Conservation (phyloP, 495 filamentous ascomycete species). For the Daldinia decipiens region DNA sequence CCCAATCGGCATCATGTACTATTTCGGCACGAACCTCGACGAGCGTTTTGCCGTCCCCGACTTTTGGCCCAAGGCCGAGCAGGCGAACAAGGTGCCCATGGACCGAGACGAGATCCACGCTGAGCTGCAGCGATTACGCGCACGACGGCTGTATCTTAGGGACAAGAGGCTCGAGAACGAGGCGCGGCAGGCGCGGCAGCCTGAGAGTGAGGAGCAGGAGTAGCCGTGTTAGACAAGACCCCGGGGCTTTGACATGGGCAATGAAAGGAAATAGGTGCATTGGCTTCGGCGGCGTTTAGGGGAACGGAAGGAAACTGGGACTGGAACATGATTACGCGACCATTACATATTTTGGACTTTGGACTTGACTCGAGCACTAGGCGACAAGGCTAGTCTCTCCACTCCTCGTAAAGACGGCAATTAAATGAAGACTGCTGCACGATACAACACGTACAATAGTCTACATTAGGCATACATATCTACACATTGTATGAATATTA, state of each 20-base stretch:
- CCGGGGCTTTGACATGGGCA: neutral
- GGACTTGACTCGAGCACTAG: neutral
- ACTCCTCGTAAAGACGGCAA: conserved; percentile 7
- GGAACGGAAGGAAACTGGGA: conserved; percentile 11
- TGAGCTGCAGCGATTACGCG: conserved; percentile 79
- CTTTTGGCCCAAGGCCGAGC: conserved; percentile 91
- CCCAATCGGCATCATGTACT: conserved; percentile 99
- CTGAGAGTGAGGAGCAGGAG: conserved; percentile 42
- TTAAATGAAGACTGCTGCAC: conserved; percentile 1
- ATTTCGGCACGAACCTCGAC: conserved; percentile 99
- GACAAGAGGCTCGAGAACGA: conserved; percentile 68
- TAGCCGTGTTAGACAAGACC: neutral
- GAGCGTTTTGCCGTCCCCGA: conserved; percentile 83
- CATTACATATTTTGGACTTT: neutral
- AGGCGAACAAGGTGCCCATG: conserved; percentile 88
- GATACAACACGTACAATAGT: conserved; percentile 11
- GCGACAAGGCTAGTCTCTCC: conserved; percentile 18
- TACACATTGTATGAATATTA: conserved; percentile 29
- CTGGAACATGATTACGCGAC: neutral
- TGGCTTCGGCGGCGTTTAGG: conserved; percentile 35
- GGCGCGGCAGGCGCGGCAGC: conserved; percentile 54
- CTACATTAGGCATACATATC: conserved; percentile 18
- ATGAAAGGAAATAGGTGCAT: conserved; percentile 11
- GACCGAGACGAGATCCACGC: conserved; percentile 86
- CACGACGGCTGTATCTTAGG: conserved; percentile 66